These are phyloP conservation scores for Fusarium haematococcum DNA, from an alignment of 2,329 filamentous ascomycete genomes.

Conservation along the genomic window DNA sequence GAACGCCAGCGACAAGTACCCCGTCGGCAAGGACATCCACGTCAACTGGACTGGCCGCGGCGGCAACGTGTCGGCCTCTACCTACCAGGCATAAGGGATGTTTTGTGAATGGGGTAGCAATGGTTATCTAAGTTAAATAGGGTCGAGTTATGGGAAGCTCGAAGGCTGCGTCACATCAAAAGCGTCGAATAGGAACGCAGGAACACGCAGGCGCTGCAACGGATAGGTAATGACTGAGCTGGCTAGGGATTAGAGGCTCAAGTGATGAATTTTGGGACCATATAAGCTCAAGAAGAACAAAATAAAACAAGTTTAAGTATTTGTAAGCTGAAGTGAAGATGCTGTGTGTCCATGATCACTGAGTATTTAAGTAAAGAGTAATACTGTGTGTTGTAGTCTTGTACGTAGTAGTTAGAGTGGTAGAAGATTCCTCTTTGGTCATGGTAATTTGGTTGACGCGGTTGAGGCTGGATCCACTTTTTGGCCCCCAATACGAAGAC, in stretches of 20 bases:
- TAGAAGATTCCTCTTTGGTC: background rate
- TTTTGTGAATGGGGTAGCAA: constrained; percentile 22
- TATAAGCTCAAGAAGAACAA: constrained; percentile 26
- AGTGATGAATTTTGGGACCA: constrained; percentile 34
- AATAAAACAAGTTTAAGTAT: constrained; percentile 2
- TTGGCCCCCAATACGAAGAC: background rate
- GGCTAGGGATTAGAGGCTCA: constrained; percentile 43
- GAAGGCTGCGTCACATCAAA: constrained; percentile 37
- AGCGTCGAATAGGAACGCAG: constrained; percentile 40
- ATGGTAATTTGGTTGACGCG: background rate
- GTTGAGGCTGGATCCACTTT: constrained; percentile 35
- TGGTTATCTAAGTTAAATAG: constrained; percentile 35
- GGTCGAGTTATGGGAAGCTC: constrained; percentile 31
- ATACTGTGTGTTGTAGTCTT: background rate
- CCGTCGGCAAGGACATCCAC: constrained; percentile 89
- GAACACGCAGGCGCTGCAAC: constrained; percentile 39
- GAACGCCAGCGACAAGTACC: constrained; percentile 81
- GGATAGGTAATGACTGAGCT: constrained; percentile 43
- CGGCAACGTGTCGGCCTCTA: constrained; percentile 96
- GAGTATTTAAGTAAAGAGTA: background rate
- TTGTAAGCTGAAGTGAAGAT: background rate
- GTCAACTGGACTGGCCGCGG: constrained; percentile 99
- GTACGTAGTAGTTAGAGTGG: background rate
- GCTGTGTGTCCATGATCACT: background rate
- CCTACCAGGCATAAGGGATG: constrained; percentile 86